Evolutionary conservation across 768 basidiomycete species (phyloP).

Genomic region (Lepiota brunneoincarnata): DNA sequence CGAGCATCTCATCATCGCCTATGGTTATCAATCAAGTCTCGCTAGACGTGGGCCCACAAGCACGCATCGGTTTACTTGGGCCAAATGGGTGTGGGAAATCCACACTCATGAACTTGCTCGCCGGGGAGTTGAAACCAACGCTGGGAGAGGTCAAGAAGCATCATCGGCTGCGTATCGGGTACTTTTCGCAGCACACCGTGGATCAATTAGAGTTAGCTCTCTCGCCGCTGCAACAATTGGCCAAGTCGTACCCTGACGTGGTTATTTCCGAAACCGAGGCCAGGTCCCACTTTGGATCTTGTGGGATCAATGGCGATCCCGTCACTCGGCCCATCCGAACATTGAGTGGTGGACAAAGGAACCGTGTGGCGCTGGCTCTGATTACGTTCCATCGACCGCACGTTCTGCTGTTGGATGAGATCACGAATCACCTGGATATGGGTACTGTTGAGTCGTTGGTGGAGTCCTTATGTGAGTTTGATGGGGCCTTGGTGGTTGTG

Average conservation of each 20-base stretch:
- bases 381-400: conserved; percentile 54
- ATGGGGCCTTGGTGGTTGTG: conserved; percentile 59
- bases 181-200: conserved; percentile 63
- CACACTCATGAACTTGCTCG: conserved; percentile 48
- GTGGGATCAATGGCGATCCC: conserved; percentile 44
- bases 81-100: conserved; percentile 58
- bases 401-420: conserved; percentile 56
- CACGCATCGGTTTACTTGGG: conserved; percentile 26
- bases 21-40: conserved; percentile 28
- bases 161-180: conserved; percentile 51
- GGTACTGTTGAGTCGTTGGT: conserved; percentile 57
- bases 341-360: conserved; percentile 56
- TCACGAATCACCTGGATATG: conserved; percentile 68
- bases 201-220: conserved; percentile 41
- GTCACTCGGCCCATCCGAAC: conserved; percentile 33
- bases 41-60: conserved; percentile 25
- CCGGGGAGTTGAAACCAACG: conserved; percentile 38
- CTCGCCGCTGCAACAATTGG: conserved; percentile 25
- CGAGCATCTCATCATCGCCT: conserved; percentile 14
- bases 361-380: conserved; percentile 56
- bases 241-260: conserved; percentile 23
- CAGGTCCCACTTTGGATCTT: conserved; percentile 33
- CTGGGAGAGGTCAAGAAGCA: conserved; percentile 50
- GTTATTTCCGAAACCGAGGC: conserved; percentile 29
- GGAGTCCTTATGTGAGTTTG: conserved; percentile 45